These are phyloP conservation scores for Amylocystis lapponica DNA, from an alignment of 768 basidiomycete genomes.

Conservation along the genomic window DNA sequence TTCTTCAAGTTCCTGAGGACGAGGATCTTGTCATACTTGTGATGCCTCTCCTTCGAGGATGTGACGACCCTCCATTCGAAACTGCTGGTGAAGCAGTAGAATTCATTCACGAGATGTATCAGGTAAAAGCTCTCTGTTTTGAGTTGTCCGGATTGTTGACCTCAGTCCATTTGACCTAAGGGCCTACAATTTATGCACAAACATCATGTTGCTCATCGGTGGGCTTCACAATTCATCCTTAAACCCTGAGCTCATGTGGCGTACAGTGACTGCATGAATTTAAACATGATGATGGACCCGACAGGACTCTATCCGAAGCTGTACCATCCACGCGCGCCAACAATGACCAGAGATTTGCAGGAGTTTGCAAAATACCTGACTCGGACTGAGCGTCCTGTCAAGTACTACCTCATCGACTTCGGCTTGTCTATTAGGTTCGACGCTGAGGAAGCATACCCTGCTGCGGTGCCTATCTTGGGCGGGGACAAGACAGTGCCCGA, in stretches of 20 bases:
- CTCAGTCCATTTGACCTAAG: neutral
- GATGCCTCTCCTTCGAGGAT: constrained; percentile 27
- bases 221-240: neutral
- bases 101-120: constrained; percentile 29
- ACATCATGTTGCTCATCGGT: constrained; percentile 9
- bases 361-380: constrained; percentile 19
- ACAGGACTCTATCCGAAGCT: constrained; percentile 4
- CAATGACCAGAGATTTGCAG: neutral
- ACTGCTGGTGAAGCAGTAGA: constrained; percentile 32
- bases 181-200: constrained; percentile 9
- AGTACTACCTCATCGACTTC: constrained; percentile 24
- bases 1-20: constrained; percentile 12
- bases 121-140: constrained; percentile 15
- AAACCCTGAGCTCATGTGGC: neutral
- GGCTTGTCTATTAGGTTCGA: constrained; percentile 17
- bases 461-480: constrained; percentile 27
- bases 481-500: constrained; percentile 29
- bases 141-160: neutral
- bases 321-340: constrained; percentile 3
- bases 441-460: constrained; percentile 10
- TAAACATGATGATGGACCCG: constrained; percentile 14
- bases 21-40: constrained; percentile 21
- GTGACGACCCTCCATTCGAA: constrained; percentile 25
- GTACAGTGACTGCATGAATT: constrained; percentile 11
- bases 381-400: constrained; percentile 18